Percentiles rank a stretch among this genome's conserved stretches.
Conservation (phyloP, 2,329 filamentous ascomycete genomes). For the Domatiomyces globalis region DNA sequence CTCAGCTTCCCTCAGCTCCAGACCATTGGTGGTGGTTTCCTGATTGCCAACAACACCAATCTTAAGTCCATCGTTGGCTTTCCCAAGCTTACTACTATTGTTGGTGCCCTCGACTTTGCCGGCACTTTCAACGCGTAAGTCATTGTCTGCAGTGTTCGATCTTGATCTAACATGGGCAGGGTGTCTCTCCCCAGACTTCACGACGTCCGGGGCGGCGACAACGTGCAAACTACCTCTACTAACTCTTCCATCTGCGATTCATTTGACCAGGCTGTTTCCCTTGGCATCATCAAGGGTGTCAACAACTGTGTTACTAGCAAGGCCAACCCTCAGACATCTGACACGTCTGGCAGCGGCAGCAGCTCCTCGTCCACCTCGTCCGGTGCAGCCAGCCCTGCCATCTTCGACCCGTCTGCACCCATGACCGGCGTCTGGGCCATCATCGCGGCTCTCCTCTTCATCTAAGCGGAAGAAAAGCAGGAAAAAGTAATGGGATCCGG, state of each 20-base stretch:
- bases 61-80: conserved; percentile 54
- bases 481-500: conserved; percentile 8
- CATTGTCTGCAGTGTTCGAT: background rate
- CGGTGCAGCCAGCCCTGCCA: conserved; percentile 5
- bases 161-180: conserved; percentile 37
- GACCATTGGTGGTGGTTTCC: conserved; percentile 60
- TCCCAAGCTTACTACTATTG: conserved; percentile 51
- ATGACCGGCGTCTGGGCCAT: conserved; percentile 15
- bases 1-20: conserved; percentile 57
- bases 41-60: conserved; percentile 76
- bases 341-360: conserved; percentile 5
- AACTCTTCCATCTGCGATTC: conserved; percentile 45
- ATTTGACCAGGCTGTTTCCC: conserved; percentile 35
- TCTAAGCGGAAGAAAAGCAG: conserved; percentile 8
- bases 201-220: conserved; percentile 59
- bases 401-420: conserved; percentile 8
- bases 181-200: conserved; percentile 53
- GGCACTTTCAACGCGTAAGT: conserved; percentile 50
- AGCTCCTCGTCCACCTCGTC: conserved; percentile 8
- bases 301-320: conserved; percentile 31
- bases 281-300: conserved; percentile 33
- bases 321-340: conserved; percentile 21
- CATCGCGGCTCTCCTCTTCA: conserved; percentile 16
- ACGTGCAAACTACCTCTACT: conserved; percentile 43
- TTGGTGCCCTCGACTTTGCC: conserved; percentile 67